These are phyloP conservation scores for Tuber calosporum DNA, from an alignment of 495 filamentous ascomycete genomes.

Conservation along the genomic window DNA sequence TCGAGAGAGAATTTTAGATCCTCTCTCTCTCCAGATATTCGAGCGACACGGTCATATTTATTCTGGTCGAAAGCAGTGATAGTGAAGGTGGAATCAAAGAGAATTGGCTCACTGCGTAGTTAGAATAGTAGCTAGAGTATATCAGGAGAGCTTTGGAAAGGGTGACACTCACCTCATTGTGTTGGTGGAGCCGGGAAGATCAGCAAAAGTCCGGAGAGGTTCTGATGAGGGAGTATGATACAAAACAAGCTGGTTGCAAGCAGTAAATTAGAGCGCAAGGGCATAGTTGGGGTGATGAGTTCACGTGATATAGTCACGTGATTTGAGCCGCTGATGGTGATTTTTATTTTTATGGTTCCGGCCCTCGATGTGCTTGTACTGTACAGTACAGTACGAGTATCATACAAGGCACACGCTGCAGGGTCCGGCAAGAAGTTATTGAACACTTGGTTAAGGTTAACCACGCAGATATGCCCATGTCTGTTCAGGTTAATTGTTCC, in stretches of 20 bases:
- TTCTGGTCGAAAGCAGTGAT: conserved; percentile 66
- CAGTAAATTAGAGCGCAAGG: background rate
- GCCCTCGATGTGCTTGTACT: no score
- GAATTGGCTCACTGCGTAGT: conserved; percentile 54
- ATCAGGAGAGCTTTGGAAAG: conserved; percentile 43
- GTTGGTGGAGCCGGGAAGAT: background rate
- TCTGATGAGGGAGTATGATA: background rate
- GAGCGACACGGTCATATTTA: conserved; percentile 93
- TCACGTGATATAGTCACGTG: background rate
- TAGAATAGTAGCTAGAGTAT: conserved; percentile 48
- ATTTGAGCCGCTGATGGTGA: background rate
- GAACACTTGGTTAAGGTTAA: no score
- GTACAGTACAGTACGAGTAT: no score
- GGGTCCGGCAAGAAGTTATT: no score
- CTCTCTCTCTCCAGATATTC: conserved; percentile 62
- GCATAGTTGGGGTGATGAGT: background rate
- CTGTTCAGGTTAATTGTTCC: no score
- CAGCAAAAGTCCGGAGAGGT: background rate
- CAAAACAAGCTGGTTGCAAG: background rate
- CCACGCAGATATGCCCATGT: no score
- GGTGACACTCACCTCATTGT: background rate
- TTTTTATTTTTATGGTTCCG: background rate
- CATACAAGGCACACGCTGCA: no score
- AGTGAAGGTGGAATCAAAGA: conserved; percentile 88
- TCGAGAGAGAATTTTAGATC: conserved; percentile 80